Evolutionary conservation across 495 filamentous ascomycete species (phyloP).

Genomic region (Achaetomiella virescens): DNA sequence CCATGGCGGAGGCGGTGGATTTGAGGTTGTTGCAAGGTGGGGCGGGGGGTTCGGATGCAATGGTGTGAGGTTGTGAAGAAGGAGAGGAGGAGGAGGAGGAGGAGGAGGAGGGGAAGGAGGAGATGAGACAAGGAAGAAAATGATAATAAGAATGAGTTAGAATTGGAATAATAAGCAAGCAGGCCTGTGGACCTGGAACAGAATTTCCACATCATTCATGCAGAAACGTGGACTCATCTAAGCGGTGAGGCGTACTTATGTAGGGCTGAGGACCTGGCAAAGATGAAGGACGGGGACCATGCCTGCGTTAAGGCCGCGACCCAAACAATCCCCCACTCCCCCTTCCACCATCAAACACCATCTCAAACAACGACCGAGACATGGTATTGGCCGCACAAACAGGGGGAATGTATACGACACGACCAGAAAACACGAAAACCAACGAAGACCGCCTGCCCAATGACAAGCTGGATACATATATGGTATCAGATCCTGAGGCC

Average conservation of each 20-base stretch:
- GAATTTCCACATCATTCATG: background rate
- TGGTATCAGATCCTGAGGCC: conserved; percentile 4
- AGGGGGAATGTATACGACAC: background rate
- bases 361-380: too few relatives aligned
- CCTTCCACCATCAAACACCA: too few relatives aligned
- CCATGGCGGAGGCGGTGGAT: conserved; percentile 51
- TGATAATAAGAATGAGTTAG: background rate
- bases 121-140: background rate
- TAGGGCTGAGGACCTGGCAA: too few relatives aligned
- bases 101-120: background rate
- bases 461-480: background rate
- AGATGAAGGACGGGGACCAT: too few relatives aligned
- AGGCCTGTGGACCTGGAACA: too few relatives aligned
- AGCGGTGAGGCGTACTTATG: too few relatives aligned
- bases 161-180: too few relatives aligned
- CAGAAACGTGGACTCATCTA: background rate
- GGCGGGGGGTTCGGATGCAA: conserved; percentile 15
- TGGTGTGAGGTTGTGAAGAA: conserved; percentile 10
- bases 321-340: too few relatives aligned
- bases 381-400: background rate
- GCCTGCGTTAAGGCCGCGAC: too few relatives aligned
- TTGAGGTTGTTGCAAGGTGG: conserved; percentile 37
- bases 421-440: background rate
- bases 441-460: conserved; percentile 2
- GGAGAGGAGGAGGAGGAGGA: background rate